Evolutionary conservation across 495 filamentous ascomycete genomes (phyloP), one percentile per base, ranked within the genome.

Genomic region (Podospora pseudoanserina): DNA sequence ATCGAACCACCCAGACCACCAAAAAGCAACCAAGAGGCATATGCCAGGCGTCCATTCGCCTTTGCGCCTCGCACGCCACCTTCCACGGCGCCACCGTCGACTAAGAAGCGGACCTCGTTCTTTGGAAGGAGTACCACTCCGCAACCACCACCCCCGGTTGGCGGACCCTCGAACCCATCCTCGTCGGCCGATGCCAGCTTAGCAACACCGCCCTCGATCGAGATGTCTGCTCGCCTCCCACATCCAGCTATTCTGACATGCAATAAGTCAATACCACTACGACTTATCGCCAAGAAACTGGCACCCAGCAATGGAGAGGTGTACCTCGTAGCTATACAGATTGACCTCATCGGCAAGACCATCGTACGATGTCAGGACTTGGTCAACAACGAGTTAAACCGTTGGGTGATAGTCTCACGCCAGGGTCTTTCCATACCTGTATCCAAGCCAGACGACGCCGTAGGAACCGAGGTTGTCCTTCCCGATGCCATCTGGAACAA

Each of bases 161-260:
- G 34, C 49, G 44, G 57, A 49, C 13, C 39, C 54, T 63, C 27
- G 9, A 58, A 26, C 55, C 15, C 23, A 2, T 7, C 55, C 30
- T 13, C 23, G 55, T 26, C 56, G 62, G 20, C 28, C 60, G 13
- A 44, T 57, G 60, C 18, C 67, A 71, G n/a, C 56, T 0, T 44
- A 54, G 16, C 60, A 56, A 7, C 65, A n/a, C 70, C 80, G 0
- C 85, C 84, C 7, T 78, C 75, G 1, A 75, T 86, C 60, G 84
- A 85, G 67, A 86, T 97, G 44, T 94, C 97, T 73, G 89, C 90
- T 5, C 86, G 94, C 5, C 80, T 99, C 39, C 95, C 95, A 0
- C 90, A 94, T 75, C 95, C 95, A 4, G 85, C 93, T 3, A 92
- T 97, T 56, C 76, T 97, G 27, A 97, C 93, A 0, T 97, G 94